Conservation (phyloP, 169 alveolate species). For the Cryptosporidium ryanae region DNA sequence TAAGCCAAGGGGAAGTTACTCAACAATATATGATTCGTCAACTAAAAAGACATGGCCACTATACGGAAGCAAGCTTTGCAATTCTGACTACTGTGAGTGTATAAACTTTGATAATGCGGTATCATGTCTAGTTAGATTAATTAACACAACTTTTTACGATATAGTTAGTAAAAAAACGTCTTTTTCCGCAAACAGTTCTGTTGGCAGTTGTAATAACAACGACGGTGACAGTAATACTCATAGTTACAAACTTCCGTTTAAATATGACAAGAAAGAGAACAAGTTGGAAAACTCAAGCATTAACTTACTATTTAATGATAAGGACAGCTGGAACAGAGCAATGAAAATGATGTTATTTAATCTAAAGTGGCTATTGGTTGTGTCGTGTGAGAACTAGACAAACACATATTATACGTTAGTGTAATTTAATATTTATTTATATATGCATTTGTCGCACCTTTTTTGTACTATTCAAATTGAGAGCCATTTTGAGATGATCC, state of each 20-base stretch:
- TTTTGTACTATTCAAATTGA: background rate
- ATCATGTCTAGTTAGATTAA: too few species aligned
- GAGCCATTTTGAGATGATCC: constrained; percentile 10
- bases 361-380: constrained; percentile 30
- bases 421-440: background rate
- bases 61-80: constrained; percentile 23
- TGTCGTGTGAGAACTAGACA: constrained; percentile 4
- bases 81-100: constrained; percentile 53
- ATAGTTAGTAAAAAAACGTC: too few species aligned
- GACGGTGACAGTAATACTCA: background rate
- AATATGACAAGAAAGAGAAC: background rate
- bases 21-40: constrained; percentile 15
- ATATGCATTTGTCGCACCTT: background rate
- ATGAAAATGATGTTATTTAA: constrained; percentile 51
- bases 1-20: constrained; percentile 43
- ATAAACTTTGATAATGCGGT: constrained; percentile 38
- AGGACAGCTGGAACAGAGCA: constrained; percentile 41
- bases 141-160: too few species aligned
- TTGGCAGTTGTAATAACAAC: background rate
- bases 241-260: constrained; percentile 28
- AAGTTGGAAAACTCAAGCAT: constrained; percentile 6
- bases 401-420: too few species aligned
- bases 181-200: background rate
- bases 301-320: constrained; percentile 42
- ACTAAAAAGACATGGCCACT: constrained; percentile 24